phyloP scores from a whole-genome alignment of 78 protist genomes.

The Polysphondylium violaceum region DNA sequence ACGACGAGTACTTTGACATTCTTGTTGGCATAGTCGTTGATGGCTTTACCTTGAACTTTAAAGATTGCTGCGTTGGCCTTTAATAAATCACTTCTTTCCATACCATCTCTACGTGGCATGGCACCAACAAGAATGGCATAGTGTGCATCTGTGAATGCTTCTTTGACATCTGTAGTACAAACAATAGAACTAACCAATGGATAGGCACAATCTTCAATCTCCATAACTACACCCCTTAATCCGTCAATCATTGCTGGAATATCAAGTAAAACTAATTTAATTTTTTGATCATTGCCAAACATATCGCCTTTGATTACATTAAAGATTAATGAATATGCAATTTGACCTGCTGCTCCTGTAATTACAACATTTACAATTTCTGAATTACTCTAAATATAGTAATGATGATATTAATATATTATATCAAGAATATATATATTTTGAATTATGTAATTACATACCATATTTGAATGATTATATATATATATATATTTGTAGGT shows the following conservation, averaged over 20 bases:
- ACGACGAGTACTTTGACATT: conserved; percentile 91
- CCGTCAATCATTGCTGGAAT: conserved; percentile 51
- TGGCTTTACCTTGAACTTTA: conserved; percentile 89
- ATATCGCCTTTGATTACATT: conserved; percentile 79
- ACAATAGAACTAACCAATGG: conserved; percentile 56
- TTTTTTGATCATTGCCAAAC: conserved; percentile 84
- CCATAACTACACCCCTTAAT: conserved; percentile 72
- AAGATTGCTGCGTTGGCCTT: conserved; percentile 91
- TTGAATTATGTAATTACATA: too few relatives aligned
- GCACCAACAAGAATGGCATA: conserved; percentile 95
- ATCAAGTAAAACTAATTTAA: conserved; percentile 93
- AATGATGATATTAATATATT: too few relatives aligned
- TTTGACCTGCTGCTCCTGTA: conserved; percentile 80
- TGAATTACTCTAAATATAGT: too few relatives aligned
- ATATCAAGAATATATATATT: too few relatives aligned
- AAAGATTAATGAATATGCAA: conserved; percentile 89
- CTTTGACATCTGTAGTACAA: conserved; percentile 70
- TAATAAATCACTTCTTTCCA: conserved; percentile 95
- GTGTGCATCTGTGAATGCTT: conserved; percentile 78
- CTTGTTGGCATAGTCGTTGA: conserved; percentile 83
- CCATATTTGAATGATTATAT: too few relatives aligned
- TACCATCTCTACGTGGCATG: conserved; percentile 95
- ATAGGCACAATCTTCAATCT: conserved; percentile 75
- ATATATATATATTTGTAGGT: too few relatives aligned
- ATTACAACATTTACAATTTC: conserved; percentile 49